Base-by-base conservation (phyloP, 2,329 filamentous ascomycete species). In the Diaporthe velutina region DNA sequence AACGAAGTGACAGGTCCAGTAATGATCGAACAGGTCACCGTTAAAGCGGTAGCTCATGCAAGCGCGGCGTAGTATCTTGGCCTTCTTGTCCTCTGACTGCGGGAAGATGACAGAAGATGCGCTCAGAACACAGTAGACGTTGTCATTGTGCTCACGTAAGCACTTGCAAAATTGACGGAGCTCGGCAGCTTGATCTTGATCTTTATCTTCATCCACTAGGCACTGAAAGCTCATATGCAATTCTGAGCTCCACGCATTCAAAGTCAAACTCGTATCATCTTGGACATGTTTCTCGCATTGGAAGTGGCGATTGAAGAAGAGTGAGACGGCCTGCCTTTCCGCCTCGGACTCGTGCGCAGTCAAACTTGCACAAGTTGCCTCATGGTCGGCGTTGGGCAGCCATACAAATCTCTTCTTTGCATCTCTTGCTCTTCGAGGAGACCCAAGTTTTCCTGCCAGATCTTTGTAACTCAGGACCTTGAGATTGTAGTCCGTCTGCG, bases 1-100 rank as follows among this genome's bases (percentile, higher is more conserved):
- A 17, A 60, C n/a, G 22, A 48, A 48, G 40, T 71, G 70, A 42
- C 70, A 71, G 54, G 70, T 71, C 70, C 70, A 71, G 19, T 71
- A 45, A 28, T 55, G 70, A 45, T 71, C 70, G 12, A 71, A 28
- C 12, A 61, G 25, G 22, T 71, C 70, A n/a, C 70, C 70, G 3
- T 61, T 4, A 15, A 71, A 71, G 2, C 55, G 55, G 30, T 61
- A 71, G 25, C 55, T 8, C 40, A 61, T 61, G 1, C 40, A 61
- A 52, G 40, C 38, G 42, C 42, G 55, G 1, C 35, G 35, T 38
- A 38, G 35, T 6, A 38, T 38, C 35, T 38, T 38, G 35, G 5
- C 10, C 35, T 38, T 38, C 35, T 38, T 38, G 35, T 38, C 10
- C 35, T 38, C 10, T 38, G 35, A 10, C 35, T 38, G 35, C 10